phyloP scores from a whole-genome alignment of 345 rosid genomes.

The Hibiscus syriacus region DNA sequence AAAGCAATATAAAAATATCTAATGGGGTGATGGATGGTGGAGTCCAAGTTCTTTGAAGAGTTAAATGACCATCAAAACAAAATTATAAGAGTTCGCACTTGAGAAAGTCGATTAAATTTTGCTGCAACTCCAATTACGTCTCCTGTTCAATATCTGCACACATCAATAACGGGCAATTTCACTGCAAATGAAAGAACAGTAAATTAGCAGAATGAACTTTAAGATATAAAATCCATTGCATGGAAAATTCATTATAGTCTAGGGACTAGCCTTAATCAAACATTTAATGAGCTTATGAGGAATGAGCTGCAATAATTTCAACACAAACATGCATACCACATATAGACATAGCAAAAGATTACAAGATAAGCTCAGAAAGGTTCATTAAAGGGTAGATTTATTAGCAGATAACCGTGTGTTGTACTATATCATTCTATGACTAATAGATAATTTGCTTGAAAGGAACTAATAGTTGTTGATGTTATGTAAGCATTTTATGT shows the following conservation, averaged over 20 bases:
- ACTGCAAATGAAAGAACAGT: slow-evolving; percentile 39
- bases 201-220: not conserved
- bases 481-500: not conserved
- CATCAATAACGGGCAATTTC: slow-evolving; percentile 57
- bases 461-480: not conserved
- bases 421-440: not conserved
- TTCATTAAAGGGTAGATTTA: not conserved
- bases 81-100: slow-evolving; percentile 33
- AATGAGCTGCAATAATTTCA: too few species aligned
- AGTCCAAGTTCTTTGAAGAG: not conserved
- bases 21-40: not conserved
- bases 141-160: slow-evolving; percentile 61
- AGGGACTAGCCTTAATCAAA: not conserved
- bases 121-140: slow-evolving; percentile 52
- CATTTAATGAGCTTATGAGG: not conserved
- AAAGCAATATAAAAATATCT: not conserved
- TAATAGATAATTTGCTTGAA: not conserved
- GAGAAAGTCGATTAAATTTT: slow-evolving; percentile 55
- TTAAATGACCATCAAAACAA: not conserved
- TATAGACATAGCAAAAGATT: not conserved
- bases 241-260: not conserved
- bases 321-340: too few species aligned
- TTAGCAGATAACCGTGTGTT: not conserved
- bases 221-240: not conserved
- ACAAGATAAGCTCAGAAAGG: not conserved